Base-by-base conservation (phyloP, 441 rosid genomes). In the Mallotus japonicus region DNA sequence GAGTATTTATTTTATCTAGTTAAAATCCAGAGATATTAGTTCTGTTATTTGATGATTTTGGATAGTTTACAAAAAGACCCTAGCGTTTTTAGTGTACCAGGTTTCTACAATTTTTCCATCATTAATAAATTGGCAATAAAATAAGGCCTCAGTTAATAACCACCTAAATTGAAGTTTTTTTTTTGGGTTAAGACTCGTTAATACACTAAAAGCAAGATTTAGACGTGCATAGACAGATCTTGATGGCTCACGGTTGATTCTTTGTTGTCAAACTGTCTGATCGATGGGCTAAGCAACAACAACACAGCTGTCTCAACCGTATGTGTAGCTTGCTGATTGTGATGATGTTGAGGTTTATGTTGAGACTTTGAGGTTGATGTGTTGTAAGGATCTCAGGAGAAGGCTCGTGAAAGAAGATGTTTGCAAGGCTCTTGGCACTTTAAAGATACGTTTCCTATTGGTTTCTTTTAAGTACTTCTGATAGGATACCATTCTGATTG, bases 311-410 rank as follows among this genome's bases (percentile, higher is more conserved):
- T 77, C 87, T 34, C 84, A 72, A 62, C 96, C 95, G 1, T 89
- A 81, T 73, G 97, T 95, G 71, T 97, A 95, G 91, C 93, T 95
- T 81, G 88, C 95, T 1, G 99, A 95, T 75, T 95, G 99, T 72
- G 99, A 95, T 75, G 98, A 93, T 79, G 95, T 95, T 37, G 99
- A 95, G 84, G 93, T 93, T n/a, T 95, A 95, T 64, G 83, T 95
- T 15, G 99, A 95, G 90, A 88, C 96, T 14, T 71, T 95, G 84
- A 86, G 92, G 84, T 78, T 95, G 55, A 95, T 95, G 98, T 93
- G 91, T 62, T 91, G 92, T 19, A 86, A 88, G 73, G 98, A 95
- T 85, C 82, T 91, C 65, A 91, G 92, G 84, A 93, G 87, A 88
- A 91, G 81, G 87, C 88, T 95, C 74, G 93, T 95, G 98, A 89